Evolutionary conservation across 2,329 filamentous ascomycete species (phyloP).

Genomic region (Knufia petricola): DNA sequence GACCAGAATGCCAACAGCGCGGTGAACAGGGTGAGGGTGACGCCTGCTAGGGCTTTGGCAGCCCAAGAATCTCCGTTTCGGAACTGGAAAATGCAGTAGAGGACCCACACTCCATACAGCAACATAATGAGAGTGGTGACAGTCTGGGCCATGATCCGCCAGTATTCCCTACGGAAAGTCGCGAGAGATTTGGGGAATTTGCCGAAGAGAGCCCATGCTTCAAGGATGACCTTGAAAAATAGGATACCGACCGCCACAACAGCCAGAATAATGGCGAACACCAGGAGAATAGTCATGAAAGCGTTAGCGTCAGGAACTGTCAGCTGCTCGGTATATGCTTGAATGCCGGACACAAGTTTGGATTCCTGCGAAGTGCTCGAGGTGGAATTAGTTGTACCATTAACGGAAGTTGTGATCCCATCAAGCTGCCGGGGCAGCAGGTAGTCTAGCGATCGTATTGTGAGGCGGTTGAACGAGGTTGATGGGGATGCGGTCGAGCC

Average conservation of each 20-base stretch:
- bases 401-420: constrained; percentile 30
- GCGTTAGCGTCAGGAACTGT: constrained; percentile 80
- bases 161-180: constrained; percentile 91
- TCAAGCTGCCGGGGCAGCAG: constrained; percentile 5
- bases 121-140: constrained; percentile 84
- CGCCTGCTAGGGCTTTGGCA: constrained; percentile 69
- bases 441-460: constrained; percentile 40
- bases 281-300: constrained; percentile 87
- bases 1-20: constrained; percentile 71
- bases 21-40: constrained; percentile 75
- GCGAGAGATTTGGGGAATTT: constrained; percentile 70
- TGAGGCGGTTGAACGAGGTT: constrained; percentile 49
- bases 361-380: constrained; percentile 31
- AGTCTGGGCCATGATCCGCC: constrained; percentile 79
- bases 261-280: constrained; percentile 80
- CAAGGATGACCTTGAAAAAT: constrained; percentile 81
- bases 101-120: constrained; percentile 86
- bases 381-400: constrained; percentile 15
- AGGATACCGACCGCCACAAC: constrained; percentile 77
- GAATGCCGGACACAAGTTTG: constrained; percentile 61
- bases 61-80: constrained; percentile 90
- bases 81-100: constrained; percentile 95
- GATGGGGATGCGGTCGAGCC: constrained; percentile 41
- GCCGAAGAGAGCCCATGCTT: constrained; percentile 82
- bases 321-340: constrained; percentile 73